Evolutionary conservation across 805 yeast genomes (phyloP).

Genomic region (Monosporozyma siamensis): DNA sequence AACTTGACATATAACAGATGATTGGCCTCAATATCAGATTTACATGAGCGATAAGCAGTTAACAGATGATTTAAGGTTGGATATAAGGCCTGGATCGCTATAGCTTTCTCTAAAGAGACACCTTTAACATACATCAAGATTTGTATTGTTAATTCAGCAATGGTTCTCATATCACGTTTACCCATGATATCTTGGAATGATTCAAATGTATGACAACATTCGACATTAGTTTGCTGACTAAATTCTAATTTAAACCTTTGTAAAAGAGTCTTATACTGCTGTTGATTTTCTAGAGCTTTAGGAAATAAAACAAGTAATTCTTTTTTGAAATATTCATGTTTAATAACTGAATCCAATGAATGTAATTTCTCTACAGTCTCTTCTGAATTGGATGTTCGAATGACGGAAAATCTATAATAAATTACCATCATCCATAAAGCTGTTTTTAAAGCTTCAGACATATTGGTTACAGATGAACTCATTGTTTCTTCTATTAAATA

Average conservation of each 20-base stretch:
- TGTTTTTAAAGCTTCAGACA: slow-evolving; percentile 64
- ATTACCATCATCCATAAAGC: slow-evolving; percentile 64
- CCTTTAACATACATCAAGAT: slow-evolving; percentile 79
- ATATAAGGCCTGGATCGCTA: slow-evolving; percentile 58
- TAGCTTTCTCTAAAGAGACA: slow-evolving; percentile 76
- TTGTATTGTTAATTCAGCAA: slow-evolving; percentile 63
- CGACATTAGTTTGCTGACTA: slow-evolving; percentile 24
- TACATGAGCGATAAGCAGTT: slow-evolving; percentile 23
- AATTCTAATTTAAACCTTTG: slow-evolving; percentile 38
- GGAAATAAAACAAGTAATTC: slow-evolving; percentile 45
- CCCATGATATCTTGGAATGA: slow-evolving; percentile 60
- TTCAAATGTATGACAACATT: slow-evolving; percentile 39
- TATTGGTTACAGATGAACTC: slow-evolving; percentile 32
- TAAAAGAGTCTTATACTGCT: slow-evolving; percentile 38
- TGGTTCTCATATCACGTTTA: slow-evolving; percentile 60
- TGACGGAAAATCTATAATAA: slow-evolving; percentile 55
- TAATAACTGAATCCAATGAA: slow-evolving; percentile 39
- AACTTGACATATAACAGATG: slow-evolving; percentile 19
- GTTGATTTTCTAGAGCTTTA: slow-evolving; percentile 38
- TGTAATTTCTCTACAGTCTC: slow-evolving; percentile 47
- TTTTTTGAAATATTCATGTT: slow-evolving; percentile 38
- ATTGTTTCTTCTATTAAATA: slow-evolving; percentile 75
- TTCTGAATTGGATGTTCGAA: slow-evolving; percentile 60
- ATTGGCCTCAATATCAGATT: slow-evolving; percentile 20
- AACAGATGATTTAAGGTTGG: slow-evolving; percentile 56